phyloP scores from a whole-genome alignment of 2,329 filamentous ascomycete species.

The Aspergillus carbonarius region DNA sequence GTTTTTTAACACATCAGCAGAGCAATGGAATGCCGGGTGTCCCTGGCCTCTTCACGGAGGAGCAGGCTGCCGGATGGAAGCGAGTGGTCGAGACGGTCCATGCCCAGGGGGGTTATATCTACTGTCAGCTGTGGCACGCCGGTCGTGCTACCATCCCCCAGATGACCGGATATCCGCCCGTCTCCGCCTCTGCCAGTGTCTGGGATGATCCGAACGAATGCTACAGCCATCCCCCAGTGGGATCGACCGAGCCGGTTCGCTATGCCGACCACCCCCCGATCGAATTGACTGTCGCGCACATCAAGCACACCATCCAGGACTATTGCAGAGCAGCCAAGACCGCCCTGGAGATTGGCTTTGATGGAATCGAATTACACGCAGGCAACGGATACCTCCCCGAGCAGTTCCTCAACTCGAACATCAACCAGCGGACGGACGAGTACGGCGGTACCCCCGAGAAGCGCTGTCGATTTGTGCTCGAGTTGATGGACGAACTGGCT shows the following conservation, averaged over 20 bases:
- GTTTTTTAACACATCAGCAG: slow-evolving; percentile 15
- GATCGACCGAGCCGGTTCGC: slow-evolving; percentile 35
- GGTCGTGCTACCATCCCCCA: slow-evolving; percentile 48
- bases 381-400: slow-evolving; percentile 55
- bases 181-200: slow-evolving; percentile 45
- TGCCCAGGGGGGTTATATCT: slow-evolving; percentile 51
- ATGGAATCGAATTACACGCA: slow-evolving; percentile 53
- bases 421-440: slow-evolving; percentile 51
- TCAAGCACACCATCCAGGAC: slow-evolving; percentile 45
- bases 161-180: slow-evolving; percentile 40
- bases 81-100: slow-evolving; percentile 53
- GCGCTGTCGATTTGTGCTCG: slow-evolving; percentile 56
- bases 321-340: slow-evolving; percentile 48
- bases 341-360: slow-evolving; percentile 57
- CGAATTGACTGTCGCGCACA: slow-evolving; percentile 48
- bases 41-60: slow-evolving; percentile 32
- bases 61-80: slow-evolving; percentile 53
- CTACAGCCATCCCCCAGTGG: slow-evolving; percentile 42
- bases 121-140: slow-evolving; percentile 44
- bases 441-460: slow-evolving; percentile 55
- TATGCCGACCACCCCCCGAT: slow-evolving; percentile 47
- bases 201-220: slow-evolving; percentile 48
- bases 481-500: slow-evolving; percentile 52
- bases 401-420: slow-evolving; percentile 52
- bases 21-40: slow-evolving; percentile 42